These are phyloP conservation scores for Scleromitrula shiraiana DNA, from an alignment of 2,329 filamentous ascomycete species.

Conservation along the genomic window DNA sequence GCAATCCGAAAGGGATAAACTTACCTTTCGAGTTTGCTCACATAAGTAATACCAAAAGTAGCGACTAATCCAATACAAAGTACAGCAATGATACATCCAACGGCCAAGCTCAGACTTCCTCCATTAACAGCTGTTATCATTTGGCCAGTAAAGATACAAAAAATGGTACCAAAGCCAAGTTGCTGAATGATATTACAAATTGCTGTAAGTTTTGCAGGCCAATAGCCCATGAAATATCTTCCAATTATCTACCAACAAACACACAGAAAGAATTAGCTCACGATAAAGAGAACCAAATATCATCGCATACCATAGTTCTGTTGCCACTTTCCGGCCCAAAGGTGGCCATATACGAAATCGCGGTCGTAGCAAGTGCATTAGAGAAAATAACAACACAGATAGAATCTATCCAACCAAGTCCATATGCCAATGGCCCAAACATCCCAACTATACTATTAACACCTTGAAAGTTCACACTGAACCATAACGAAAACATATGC, in stretches of 20 bases:
- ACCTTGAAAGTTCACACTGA: conserved; percentile 51
- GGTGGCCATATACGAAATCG: conserved; percentile 51
- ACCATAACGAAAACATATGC: conserved; percentile 51
- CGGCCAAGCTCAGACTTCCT: neutral
- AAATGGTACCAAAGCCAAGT: conserved; percentile 54
- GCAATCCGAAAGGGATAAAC: neutral
- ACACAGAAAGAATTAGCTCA: neutral
- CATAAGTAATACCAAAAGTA: conserved; percentile 12
- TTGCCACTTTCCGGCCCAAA: conserved; percentile 53
- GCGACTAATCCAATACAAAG: conserved; percentile 13
- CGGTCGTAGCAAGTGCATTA: conserved; percentile 42
- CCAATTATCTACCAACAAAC: conserved; percentile 39
- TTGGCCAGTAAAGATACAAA: conserved; percentile 31
- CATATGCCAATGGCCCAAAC: conserved; percentile 49
- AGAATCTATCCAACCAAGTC: conserved; percentile 47
- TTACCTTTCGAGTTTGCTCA: conserved; percentile 13
- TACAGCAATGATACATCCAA: conserved; percentile 15
- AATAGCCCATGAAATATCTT: conserved; percentile 56
- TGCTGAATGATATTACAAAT: conserved; percentile 51
- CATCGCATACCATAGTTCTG: conserved; percentile 43
- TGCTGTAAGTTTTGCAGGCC: conserved; percentile 54
- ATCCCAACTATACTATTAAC: conserved; percentile 56
- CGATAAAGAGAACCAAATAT: neutral
- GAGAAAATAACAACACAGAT: conserved; percentile 48
- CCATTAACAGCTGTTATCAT: conserved; percentile 17